Percentiles rank a stretch among this genome's conserved stretches.
Conservation (phyloP, 192 early-diverging fungal species). For the Phycomyces nitens region DNA sequence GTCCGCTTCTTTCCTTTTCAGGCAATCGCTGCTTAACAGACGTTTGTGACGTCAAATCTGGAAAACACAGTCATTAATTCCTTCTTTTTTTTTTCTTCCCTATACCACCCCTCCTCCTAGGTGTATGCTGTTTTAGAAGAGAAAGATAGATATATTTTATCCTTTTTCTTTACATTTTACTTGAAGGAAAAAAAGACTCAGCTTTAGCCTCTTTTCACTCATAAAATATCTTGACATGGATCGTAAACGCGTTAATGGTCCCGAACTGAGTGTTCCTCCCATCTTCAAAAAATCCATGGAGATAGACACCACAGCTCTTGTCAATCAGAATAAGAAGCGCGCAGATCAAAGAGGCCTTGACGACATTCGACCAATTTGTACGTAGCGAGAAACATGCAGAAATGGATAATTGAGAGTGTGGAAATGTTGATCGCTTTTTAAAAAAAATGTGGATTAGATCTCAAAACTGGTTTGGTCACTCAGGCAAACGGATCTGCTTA, state of each 20-base stretch:
- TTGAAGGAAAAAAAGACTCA: too few relatives aligned
- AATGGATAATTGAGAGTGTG: neutral
- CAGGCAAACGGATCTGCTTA: conserved; percentile 78
- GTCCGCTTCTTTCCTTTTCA: too few relatives aligned
- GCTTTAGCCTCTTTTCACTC: too few relatives aligned
- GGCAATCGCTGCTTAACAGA: too few relatives aligned
- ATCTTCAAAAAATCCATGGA: conserved; percentile 41
- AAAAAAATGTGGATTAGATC: conserved; percentile 45
- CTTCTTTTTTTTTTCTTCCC: too few relatives aligned
- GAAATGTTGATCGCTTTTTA: neutral
- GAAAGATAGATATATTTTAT: too few relatives aligned
- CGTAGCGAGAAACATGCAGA: conserved; percentile 8
- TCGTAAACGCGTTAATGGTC: conserved; percentile 51
- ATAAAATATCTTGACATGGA: conserved; percentile 32
- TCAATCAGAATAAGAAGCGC: conserved; percentile 29
- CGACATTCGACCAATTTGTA: conserved; percentile 55
- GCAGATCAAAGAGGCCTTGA: conserved; percentile 47
- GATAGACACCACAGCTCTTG: conserved; percentile 20
- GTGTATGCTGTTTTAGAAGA: too few relatives aligned
- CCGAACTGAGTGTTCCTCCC: conserved; percentile 47
- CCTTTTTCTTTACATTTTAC: too few relatives aligned
- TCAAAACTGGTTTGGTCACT: conserved; percentile 66
- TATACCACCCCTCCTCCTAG: too few relatives aligned
- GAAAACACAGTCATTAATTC: too few relatives aligned
- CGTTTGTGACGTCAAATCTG: too few relatives aligned